Conservation (phyloP, 768 basidiomycete genomes). For the Lactifluus volemus region DNA sequence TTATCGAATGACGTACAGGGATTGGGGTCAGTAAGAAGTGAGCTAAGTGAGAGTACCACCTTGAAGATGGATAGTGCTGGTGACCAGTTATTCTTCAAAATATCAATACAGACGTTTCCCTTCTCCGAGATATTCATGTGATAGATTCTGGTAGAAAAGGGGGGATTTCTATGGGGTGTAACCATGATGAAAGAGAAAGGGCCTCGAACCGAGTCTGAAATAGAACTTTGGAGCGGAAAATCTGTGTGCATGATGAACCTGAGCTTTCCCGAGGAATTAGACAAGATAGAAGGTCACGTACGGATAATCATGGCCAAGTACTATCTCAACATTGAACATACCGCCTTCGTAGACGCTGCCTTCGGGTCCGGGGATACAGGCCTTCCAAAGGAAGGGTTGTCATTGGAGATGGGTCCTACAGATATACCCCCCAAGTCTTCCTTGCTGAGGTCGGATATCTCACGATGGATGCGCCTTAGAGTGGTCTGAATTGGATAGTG, state of each 20-base stretch:
- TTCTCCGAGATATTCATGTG: conserved; percentile 86
- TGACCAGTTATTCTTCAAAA: conserved; percentile 91
- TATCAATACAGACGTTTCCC: conserved; percentile 79
- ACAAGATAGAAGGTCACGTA: conserved; percentile 28
- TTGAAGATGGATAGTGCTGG: conserved; percentile 92
- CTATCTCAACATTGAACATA: conserved; percentile 58
- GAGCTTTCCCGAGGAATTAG: not conserved
- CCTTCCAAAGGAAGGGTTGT: conserved; percentile 68
- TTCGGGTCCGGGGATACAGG: conserved; percentile 71
- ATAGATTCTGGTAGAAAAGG: conserved; percentile 51
- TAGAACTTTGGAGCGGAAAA: conserved; percentile 69
- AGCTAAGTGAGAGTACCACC: conserved; percentile 88
- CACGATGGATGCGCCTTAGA: conserved; percentile 75
- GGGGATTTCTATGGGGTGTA: not conserved
- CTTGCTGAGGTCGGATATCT: conserved; percentile 71
- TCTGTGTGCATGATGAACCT: conserved; percentile 28
- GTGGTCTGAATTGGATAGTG: conserved; percentile 38
- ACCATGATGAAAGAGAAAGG: not conserved
- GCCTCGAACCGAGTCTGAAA: conserved; percentile 59
- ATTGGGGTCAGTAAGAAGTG: conserved; percentile 89
- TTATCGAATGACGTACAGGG: conserved; percentile 49
- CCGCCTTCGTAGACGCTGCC: conserved; percentile 81
- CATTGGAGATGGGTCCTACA: conserved; percentile 51
- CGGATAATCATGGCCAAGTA: conserved; percentile 72
- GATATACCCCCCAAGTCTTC: conserved; percentile 72